These are phyloP conservation scores for Monosporascus sp. DNA, from an alignment of 2,329 filamentous ascomycete species.

Conservation along the genomic window DNA sequence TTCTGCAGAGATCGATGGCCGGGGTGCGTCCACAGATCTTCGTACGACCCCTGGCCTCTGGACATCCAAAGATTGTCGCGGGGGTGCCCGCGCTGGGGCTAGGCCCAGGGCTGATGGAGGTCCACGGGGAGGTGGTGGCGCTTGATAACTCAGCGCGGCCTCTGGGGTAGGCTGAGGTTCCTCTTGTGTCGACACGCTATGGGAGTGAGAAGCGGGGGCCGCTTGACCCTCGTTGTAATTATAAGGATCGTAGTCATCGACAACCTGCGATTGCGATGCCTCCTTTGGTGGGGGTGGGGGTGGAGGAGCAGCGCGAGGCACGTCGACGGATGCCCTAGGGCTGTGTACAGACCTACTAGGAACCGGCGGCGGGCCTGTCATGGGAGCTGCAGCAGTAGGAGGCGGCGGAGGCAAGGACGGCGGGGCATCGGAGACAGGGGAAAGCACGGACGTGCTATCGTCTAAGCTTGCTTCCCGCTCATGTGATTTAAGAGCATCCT, in stretches of 20 bases:
- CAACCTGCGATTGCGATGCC: constrained; percentile 35
- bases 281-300: constrained; percentile 53
- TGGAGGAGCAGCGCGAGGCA: constrained; percentile 65
- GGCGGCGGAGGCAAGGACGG: constrained; percentile 50
- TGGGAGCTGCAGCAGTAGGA: constrained; percentile 48
- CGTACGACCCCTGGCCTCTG: constrained; percentile 44
- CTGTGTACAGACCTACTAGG: constrained; percentile 52
- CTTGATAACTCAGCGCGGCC: constrained; percentile 40
- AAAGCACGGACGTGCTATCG: constrained; percentile 57
- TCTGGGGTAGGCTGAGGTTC: constrained; percentile 45
- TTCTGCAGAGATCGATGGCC: constrained; percentile 65
- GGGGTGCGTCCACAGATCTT: constrained; percentile 68
- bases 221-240: constrained; percentile 41
- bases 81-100: constrained; percentile 33
- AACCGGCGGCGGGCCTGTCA: constrained; percentile 59
- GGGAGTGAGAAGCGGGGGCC: constrained; percentile 21
- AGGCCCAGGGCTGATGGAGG: constrained; percentile 35
- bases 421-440: constrained; percentile 42
- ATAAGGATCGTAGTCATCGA: constrained; percentile 68
- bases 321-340: constrained; percentile 61
- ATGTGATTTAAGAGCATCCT: constrained; percentile 84
- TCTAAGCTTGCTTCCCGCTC: constrained; percentile 72
- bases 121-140: constrained; percentile 40
- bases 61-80: constrained; percentile 61
- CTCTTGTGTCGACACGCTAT: constrained; percentile 35